Evolutionary conservation across 1,139 yeast genomes (phyloP).

Genomic region (Yamadazyma aaseri): DNA sequence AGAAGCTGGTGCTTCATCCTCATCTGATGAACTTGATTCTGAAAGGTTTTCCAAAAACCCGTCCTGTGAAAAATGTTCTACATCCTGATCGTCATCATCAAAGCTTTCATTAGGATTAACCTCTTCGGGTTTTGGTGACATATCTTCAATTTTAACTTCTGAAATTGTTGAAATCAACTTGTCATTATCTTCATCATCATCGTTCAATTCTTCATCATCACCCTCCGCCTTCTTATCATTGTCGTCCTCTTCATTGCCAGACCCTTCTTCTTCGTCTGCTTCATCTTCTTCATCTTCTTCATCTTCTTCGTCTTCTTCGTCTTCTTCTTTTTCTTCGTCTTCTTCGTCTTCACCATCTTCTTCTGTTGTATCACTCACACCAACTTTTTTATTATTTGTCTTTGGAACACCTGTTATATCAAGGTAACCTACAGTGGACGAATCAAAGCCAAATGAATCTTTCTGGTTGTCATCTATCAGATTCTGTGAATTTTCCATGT

Average conservation of each 20-base stretch:
- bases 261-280: slow-evolving; percentile 11
- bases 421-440: slow-evolving; percentile 35
- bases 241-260: slow-evolving; percentile 25
- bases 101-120: slow-evolving; percentile 12
- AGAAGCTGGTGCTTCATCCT: slow-evolving; percentile 22
- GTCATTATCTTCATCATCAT: slow-evolving; percentile 14
- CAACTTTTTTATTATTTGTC: slow-evolving; percentile 14
- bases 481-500: slow-evolving; percentile 10
- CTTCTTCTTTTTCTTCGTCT: slow-evolving; percentile 3
- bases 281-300: slow-evolving; percentile 21
- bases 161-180: slow-evolving; percentile 18
- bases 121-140: slow-evolving; percentile 23
- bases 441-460: slow-evolving; percentile 26
- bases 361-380: slow-evolving; percentile 24
- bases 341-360: slow-evolving; percentile 17
- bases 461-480: slow-evolving; percentile 5
- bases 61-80: slow-evolving; percentile 19
- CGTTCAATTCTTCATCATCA: slow-evolving; percentile 21
- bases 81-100: slow-evolving; percentile 27
- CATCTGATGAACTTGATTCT: slow-evolving; percentile 40
- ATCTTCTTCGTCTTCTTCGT: neutral
- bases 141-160: slow-evolving; percentile 24
- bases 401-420: slow-evolving; percentile 27
- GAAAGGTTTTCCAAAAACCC: slow-evolving; percentile 37
- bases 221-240: slow-evolving; percentile 14